These are phyloP conservation scores for Grifola frondosa DNA, from an alignment of 1,284 basidiomycete species.

Conservation along the genomic window DNA sequence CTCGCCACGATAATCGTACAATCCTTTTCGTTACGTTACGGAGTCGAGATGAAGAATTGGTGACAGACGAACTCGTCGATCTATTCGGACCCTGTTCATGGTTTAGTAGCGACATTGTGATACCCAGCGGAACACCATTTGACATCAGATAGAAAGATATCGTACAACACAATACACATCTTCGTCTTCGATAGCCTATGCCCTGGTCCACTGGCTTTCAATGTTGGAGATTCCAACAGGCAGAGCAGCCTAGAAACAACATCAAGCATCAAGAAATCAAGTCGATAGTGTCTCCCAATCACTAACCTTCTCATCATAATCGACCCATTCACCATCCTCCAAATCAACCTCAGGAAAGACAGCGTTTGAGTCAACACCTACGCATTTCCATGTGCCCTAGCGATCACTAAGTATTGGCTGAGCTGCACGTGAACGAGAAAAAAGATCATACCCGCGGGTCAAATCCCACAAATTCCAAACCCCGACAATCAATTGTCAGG, in stretches of 20 bases:
- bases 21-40: too few relatives aligned
- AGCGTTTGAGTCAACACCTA: slow-evolving; percentile 52
- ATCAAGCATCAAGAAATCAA: not conserved
- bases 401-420: slow-evolving; percentile 9
- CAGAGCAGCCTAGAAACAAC: slow-evolving; percentile 46
- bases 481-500: slow-evolving; percentile 71
- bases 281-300: not conserved
- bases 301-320: slow-evolving; percentile 79
- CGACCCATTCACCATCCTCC: slow-evolving; percentile 68
- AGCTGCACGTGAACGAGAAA: not conserved
- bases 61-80: not conserved
- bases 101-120: not conserved
- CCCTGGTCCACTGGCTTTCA: slow-evolving; percentile 63
- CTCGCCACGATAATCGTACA: too few relatives aligned
- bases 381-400: slow-evolving; percentile 72
- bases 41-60: not conserved
- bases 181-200: slow-evolving; percentile 35
- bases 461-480: slow-evolving; percentile 73
- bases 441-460: slow-evolving; percentile 52
- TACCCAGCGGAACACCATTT: slow-evolving; percentile 7
- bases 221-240: slow-evolving; percentile 68
- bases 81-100: not conserved
- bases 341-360: slow-evolving; percentile 65
- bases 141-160: not conserved
- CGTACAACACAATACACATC: slow-evolving; percentile 5